Conservation (phyloP, 768 basidiomycete genomes). For the Auricularia sp. region DNA sequence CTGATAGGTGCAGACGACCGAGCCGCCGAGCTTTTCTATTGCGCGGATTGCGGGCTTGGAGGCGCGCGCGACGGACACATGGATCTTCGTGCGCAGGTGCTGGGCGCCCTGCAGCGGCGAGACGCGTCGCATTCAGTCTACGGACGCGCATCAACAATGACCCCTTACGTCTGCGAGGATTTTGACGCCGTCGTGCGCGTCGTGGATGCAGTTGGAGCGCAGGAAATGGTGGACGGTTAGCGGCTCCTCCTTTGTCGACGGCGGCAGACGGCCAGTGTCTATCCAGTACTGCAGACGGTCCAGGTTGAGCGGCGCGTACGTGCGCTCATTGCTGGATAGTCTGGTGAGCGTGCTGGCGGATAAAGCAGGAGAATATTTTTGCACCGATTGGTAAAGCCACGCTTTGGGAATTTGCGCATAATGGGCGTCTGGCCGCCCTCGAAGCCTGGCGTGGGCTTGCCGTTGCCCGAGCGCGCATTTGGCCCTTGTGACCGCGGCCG, state of each 20-base stretch:
- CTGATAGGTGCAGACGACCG: constrained; percentile 84
- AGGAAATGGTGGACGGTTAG: constrained; percentile 83
- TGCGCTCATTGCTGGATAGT: constrained; percentile 52
- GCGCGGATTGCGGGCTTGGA: constrained; percentile 80
- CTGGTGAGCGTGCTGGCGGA: background rate
- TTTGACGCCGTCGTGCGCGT: constrained; percentile 86
- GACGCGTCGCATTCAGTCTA: constrained; percentile 3
- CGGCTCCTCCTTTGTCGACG: constrained; percentile 63
- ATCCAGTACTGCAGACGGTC: constrained; percentile 89
- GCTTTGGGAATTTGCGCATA: constrained; percentile 83
- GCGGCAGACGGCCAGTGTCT: constrained; percentile 63
- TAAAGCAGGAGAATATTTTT: constrained; percentile 1
- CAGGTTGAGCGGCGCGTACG: constrained; percentile 76
- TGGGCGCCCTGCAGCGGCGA: constrained; percentile 45
- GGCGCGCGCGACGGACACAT: constrained; percentile 75
- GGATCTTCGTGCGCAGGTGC: constrained; percentile 58
- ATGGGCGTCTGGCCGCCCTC: constrained; percentile 97
- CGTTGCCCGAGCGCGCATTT: constrained; percentile 87
- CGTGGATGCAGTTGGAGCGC: constrained; percentile 80
- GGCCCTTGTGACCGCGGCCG: constrained; percentile 90
- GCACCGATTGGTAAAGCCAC: constrained; percentile 82
- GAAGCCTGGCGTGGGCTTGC: constrained; percentile 72
- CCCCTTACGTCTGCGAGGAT: constrained; percentile 68
- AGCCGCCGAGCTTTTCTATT: constrained; percentile 73
- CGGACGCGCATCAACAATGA: background rate